phyloP scores from a whole-genome alignment of 2,329 filamentous ascomycete species.

The Fonsecaea monophora region DNA sequence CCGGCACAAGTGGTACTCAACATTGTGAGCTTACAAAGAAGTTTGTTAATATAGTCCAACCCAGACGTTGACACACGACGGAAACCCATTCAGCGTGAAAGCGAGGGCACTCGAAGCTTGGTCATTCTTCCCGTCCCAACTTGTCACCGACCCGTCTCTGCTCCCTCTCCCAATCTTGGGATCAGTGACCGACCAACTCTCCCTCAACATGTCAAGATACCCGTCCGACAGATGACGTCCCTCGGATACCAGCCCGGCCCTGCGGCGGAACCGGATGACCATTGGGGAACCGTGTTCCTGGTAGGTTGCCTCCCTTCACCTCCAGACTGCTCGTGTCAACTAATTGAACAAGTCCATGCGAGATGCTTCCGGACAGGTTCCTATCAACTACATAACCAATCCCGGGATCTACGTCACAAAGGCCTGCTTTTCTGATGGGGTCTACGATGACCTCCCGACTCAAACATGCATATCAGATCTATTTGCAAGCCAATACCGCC shows the following conservation, averaged over 20 bases:
- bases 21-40: not conserved
- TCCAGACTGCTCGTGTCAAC: not conserved
- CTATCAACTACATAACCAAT: conserved; percentile 67
- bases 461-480: conserved; percentile 68
- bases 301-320: conserved; percentile 38
- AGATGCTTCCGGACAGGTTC: conserved; percentile 65
- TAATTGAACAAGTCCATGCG: conserved; percentile 60
- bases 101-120: not conserved
- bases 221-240: conserved; percentile 47
- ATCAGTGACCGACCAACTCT: not conserved
- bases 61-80: not conserved
- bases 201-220: conserved; percentile 8
- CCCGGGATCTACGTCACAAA: conserved; percentile 64
- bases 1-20: not conserved
- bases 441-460: conserved; percentile 61
- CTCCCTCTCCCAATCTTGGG: not conserved
- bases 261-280: conserved; percentile 46
- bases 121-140: not conserved
- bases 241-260: conserved; percentile 49
- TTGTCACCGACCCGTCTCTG: not conserved
- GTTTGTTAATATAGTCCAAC: not conserved
- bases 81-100: not conserved
- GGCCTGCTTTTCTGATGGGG: conserved; percentile 63
- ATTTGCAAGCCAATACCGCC: conserved; percentile 64
- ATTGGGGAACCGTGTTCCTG: conserved; percentile 50